Conservation (phyloP, 208 protist genomes). For the Wallacemonas rigidus region DNA sequence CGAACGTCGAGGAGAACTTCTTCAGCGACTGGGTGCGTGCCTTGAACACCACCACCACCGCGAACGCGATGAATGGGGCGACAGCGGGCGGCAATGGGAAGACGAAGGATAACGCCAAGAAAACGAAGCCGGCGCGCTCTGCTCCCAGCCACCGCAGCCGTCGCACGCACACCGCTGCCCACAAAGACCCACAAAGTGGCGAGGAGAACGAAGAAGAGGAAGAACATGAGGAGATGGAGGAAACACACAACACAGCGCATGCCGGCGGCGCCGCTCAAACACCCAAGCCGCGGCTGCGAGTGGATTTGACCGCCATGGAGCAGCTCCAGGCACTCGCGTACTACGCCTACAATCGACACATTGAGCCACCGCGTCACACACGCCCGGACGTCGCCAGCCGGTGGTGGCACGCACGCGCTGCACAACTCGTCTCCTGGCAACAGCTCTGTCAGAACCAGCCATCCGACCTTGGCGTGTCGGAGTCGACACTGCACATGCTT, state of each 20-base stretch:
- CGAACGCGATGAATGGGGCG: neutral
- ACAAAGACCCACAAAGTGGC: neutral
- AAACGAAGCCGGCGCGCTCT: neutral
- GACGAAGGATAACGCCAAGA: neutral
- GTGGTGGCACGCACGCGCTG: constrained; percentile 63
- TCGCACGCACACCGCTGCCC: neutral
- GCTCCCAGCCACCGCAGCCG: neutral
- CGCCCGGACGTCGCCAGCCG: constrained; percentile 30
- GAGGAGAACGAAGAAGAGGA: neutral
- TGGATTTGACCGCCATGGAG: constrained; percentile 1
- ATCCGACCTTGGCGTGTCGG: constrained; percentile 12
- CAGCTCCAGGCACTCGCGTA: constrained; percentile 30
- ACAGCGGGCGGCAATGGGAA: no score
- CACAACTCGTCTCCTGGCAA: constrained; percentile 58
- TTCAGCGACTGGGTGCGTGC: constrained; percentile 9
- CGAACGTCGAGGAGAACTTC: constrained; percentile 2
- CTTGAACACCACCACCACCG: neutral
- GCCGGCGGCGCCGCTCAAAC: neutral
- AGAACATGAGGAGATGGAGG: neutral
- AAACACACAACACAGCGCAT: no score
- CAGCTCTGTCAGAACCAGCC: neutral
- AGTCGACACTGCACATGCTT: constrained; percentile 29
- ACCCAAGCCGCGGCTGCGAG: neutral
- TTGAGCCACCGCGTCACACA: constrained; percentile 26
- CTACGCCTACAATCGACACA: constrained; percentile 31